Conservation (phyloP, 2,329 filamentous ascomycete species). For the Ophiostoma sp. region DNA sequence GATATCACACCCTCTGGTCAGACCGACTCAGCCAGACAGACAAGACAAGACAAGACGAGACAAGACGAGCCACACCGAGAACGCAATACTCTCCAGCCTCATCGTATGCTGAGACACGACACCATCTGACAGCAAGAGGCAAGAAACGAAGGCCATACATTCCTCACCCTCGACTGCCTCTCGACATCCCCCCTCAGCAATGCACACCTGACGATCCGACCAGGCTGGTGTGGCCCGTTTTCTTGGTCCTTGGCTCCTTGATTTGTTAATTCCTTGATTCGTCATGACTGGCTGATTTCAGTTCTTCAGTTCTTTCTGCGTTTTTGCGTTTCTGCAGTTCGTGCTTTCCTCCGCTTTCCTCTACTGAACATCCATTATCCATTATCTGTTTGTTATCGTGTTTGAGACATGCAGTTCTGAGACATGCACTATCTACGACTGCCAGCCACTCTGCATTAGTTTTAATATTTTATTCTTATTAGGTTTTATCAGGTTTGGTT, state of each 20-base stretch:
- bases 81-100: neutral
- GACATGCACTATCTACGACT: neutral
- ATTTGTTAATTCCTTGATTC: neutral
- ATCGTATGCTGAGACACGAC: slow-evolving; percentile 1
- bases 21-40: no score
- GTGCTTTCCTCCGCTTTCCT: neutral
- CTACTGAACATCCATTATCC: no score
- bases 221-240: slow-evolving; percentile 6
- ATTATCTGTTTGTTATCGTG: neutral
- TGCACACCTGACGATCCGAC: neutral
- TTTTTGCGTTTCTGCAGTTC: neutral
- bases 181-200: neutral
- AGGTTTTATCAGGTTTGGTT: no score
- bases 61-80: neutral
- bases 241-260: neutral
- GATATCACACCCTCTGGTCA: no score
- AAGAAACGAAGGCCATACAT: neutral
- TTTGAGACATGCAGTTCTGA: slow-evolving; percentile 10
- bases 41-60: no score
- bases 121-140: neutral
- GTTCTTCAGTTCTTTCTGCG: no score
- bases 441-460: neutral
- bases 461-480: no score
- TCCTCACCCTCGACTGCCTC: neutral
- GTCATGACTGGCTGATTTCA: no score